Base-by-base conservation (phyloP, 345 rosid species). In the Eucalyptus polyanthemos region DNA sequence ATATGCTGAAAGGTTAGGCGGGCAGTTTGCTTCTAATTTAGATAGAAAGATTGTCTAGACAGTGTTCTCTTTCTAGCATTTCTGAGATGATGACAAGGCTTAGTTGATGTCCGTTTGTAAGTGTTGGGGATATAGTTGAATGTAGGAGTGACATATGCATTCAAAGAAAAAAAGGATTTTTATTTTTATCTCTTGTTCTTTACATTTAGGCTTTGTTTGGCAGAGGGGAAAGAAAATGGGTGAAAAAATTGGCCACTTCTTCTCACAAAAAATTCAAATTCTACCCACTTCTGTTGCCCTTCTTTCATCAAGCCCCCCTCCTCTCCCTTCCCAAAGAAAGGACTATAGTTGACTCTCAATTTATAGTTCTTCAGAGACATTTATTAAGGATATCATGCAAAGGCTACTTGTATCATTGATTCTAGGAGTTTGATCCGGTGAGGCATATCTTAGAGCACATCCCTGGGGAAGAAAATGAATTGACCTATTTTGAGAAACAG, bases 351-450 rank as follows among this genome's bases (percentile, higher is more conserved):
- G 45, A 72, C 27, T 72, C 45, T 72, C 10, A 72, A 72, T 72
- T 37, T 37, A 37, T 37, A 72, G 45, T 72, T 72, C 45, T 37
- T 72, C 8, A 9, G 45, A 72, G 44, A 72, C 83, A 72, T 19
- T 72, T 72, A 37, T 72, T 72, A 72, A 72, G 83, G 24, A 19
- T 72, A 72, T 72, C 83, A 72, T 72, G 45, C 83, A 37, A 72
- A 37, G 45, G 45, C 83, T 72, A 37, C 83, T 72, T 72, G 45
- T 72, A 72, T 89, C 44, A 86, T 88, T 91, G 53, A 42, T 17
- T 94, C 91, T 95, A 98, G 99, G 96, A 93, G 53, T 98, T 98
- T 92, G 99, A 98, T 95, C 97, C 99, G 37, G 91, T 97, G 16
- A 95, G 92, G 90, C 98, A 97, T 90, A 89, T 96, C 53, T 91